These are phyloP conservation scores for Euphorbia lathyris DNA, from an alignment of 345 rosid species.

Conservation along the genomic window DNA sequence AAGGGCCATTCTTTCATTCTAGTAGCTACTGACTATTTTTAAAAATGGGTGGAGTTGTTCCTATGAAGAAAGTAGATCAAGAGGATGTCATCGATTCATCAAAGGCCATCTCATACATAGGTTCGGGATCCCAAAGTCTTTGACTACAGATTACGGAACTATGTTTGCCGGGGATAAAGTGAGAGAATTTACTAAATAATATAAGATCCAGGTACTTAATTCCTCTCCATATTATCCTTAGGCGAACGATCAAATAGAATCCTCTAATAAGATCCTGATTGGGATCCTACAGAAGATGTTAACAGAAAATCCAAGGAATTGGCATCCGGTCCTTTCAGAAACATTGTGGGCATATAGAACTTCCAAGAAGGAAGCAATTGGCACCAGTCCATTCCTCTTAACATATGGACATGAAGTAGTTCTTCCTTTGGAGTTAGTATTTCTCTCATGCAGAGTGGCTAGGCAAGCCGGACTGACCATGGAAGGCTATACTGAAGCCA, in stretches of 20 bases:
- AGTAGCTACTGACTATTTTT: background rate
- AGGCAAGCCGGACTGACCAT: too few relatives aligned
- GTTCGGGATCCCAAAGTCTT: too few relatives aligned
- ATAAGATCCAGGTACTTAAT: too few relatives aligned
- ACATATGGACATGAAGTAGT: background rate
- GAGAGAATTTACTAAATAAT: background rate
- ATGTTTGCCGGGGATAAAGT: background rate
- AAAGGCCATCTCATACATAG: too few relatives aligned
- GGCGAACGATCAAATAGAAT: background rate
- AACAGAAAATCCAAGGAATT: background rate
- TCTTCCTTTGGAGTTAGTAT: background rate
- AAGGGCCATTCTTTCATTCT: background rate
- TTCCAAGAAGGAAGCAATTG: background rate
- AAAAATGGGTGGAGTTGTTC: background rate
- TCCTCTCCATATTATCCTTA: background rate
- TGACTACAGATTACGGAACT: background rate
- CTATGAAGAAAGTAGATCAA: background rate
- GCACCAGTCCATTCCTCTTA: background rate
- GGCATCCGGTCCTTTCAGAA: too few relatives aligned
- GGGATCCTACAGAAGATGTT: background rate
- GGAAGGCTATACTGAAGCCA: too few relatives aligned
- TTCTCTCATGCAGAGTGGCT: too few relatives aligned
- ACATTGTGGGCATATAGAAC: too few relatives aligned
- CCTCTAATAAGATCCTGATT: background rate
- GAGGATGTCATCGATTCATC: too few relatives aligned